These are phyloP conservation scores for Candida gorgasii DNA, from an alignment of 805 yeast species.

Conservation along the genomic window DNA sequence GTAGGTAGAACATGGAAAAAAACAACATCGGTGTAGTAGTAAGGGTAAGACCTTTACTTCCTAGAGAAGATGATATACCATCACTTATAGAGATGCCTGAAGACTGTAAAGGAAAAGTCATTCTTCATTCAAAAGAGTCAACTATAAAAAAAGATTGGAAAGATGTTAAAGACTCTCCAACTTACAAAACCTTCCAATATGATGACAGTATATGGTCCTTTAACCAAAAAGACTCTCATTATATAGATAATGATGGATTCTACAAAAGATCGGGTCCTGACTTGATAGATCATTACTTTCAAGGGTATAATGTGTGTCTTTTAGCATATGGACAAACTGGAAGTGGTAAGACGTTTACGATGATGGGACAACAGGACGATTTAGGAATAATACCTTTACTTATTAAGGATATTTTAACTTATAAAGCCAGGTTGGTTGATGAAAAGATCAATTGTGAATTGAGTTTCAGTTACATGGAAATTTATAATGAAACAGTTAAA, in stretches of 20 bases:
- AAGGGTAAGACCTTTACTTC: conserved; percentile 49
- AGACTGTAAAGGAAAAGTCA: conserved; percentile 19
- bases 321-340: conserved; percentile 47
- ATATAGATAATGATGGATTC: conserved; percentile 50
- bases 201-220: conserved; percentile 24
- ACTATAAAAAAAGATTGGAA: conserved; percentile 1
- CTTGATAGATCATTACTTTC: conserved; percentile 50
- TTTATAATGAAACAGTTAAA: conserved; percentile 74
- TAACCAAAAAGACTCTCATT: conserved; percentile 22
- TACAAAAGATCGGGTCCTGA: conserved; percentile 59
- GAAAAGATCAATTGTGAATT: conserved; percentile 40
- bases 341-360: conserved; percentile 43
- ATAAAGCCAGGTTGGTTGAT: conserved; percentile 35
- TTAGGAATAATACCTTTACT: conserved; percentile 43
- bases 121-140: background rate
- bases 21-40: conserved; percentile 46
- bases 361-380: conserved; percentile 38
- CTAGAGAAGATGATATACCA: conserved; percentile 25
- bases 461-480: conserved; percentile 65
- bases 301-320: conserved; percentile 44
- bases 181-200: conserved; percentile 14
- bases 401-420: conserved; percentile 53
- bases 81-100: conserved; percentile 35
- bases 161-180: background rate
- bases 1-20: background rate